Base-by-base conservation (phyloP, 179 eudicot species). In the Patellifolia procumbens region DNA sequence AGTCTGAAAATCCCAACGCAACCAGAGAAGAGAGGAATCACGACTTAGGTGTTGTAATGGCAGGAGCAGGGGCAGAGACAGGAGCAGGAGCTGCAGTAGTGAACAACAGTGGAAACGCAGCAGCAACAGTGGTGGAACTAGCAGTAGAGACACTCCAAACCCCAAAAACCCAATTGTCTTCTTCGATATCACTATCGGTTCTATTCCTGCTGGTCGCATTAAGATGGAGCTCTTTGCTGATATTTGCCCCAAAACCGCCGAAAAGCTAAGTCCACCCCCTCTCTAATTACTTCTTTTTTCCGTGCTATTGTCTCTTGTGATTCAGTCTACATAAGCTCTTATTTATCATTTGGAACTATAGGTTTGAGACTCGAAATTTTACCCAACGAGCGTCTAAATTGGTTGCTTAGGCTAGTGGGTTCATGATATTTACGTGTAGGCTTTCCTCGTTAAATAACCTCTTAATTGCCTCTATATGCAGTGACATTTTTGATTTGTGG, bases 221-320 rank as follows among this genome's bases (percentile, higher is more conserved):
- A 92, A 90, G 80, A 94, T 94, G 97, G 98, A 94, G 81, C 96
- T 94, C 63, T 92, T 92, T 74, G 90, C 98, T 42, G 98, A 94
- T 77, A 90, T 92, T 61, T 83, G 88, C 77, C 97, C 98, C 63
- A 90, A 90, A 85, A 84, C 96, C 46, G 92, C 98, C 29, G 98
- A 94, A 68, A 93, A 93, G 74, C 92, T 93, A 85, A 83, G 97
- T 95, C 86, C 67, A 15, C 2, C 5, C 13, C 4, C 12, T 35
- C n/a, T n/a, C n/a, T n/a, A n/a, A n/a, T 34, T 51, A 16, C 43
- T 45, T 34, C 71, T 63, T n/a, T n/a, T n/a, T n/a, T n/a, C n/a
- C n/a, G n/a, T n/a, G n/a, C n/a, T n/a, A n/a, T n/a, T n/a, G n/a
- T 39, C 43, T 39, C 8, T 39, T 39, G 43, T 39, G 43, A 39